These are phyloP conservation scores for Pleurotus tuoliensis DNA, from an alignment of 768 basidiomycete species.

Conservation along the genomic window DNA sequence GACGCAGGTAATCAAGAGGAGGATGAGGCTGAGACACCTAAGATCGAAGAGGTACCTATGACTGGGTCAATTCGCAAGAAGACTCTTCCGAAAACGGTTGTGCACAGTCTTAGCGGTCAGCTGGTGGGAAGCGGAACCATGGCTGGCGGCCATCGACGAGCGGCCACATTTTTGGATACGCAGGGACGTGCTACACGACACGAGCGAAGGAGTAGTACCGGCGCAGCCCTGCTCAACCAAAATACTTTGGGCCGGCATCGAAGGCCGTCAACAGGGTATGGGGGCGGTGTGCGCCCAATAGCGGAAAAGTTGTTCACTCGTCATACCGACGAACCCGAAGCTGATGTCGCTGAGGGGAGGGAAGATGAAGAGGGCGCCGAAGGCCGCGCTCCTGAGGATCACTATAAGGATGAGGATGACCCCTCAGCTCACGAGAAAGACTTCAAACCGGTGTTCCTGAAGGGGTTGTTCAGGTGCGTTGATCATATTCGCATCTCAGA, in stretches of 20 bases:
- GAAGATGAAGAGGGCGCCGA: conserved; percentile 27
- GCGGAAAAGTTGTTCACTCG: conserved; percentile 48
- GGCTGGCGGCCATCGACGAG: conserved; percentile 53
- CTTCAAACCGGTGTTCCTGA: conserved; percentile 92
- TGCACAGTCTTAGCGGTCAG: conserved; percentile 45
- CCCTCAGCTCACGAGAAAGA: conserved; percentile 55
- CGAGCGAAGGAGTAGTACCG: conserved; percentile 74
- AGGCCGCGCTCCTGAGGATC: conserved; percentile 33
- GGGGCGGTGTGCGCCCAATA: conserved; percentile 29
- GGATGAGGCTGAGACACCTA: conserved; percentile 19
- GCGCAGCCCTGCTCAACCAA: conserved; percentile 52
- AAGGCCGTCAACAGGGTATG: conserved; percentile 67
- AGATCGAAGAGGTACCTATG: conserved; percentile 15
- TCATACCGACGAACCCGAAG: conserved; percentile 44
- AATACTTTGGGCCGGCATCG: conserved; percentile 67
- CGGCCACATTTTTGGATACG: conserved; percentile 75
- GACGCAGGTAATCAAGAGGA: conserved; percentile 28
- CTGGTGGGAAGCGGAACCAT: conserved; percentile 39
- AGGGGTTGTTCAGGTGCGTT: conserved; percentile 88
- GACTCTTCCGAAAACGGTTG: conserved; percentile 18
- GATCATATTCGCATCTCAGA: conserved; percentile 1
- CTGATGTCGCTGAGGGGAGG: conserved; percentile 41
- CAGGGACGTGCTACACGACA: conserved; percentile 59
- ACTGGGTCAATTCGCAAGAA: conserved; percentile 8
- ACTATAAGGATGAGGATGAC: conserved; percentile 46